Base-by-base conservation (phyloP, 441 rosid species). In the Gossypium gossypioides region DNA sequence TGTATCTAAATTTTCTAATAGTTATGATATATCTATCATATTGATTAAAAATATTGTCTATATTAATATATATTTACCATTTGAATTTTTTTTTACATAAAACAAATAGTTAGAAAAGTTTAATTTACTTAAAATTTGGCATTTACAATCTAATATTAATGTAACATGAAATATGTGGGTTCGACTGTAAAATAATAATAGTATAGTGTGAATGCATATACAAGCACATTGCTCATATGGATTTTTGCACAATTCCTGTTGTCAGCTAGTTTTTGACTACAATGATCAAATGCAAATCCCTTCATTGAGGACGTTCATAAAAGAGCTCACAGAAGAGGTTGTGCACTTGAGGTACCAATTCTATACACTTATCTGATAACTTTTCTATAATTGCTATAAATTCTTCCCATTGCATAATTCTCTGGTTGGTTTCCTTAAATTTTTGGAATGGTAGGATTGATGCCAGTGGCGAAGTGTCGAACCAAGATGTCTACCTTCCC, bases 191-290 rank as follows among this genome's bases (percentile, higher is more conserved):
- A 27, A 27, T 27, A 27, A 27, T 27, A 27, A 27, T 4, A 27
- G 32, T 27, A 27, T 27, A 4, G 32, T 27, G 22, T 66, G 0
- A 46, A 64, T 40, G 48, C 9, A 44, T 65, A n/a, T 7, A 6
- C 6, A 2, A 19, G 18, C 19, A 66, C 42, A 1, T 22, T 29
- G 2, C 22, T 22, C 12, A 44, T 13, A 48, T 7, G 18, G 37
- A 18, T 37, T 34, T 19, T 68, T 73, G 37, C 48, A 18, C 55
- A 62, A 72, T 60, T 42, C 46, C 32, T 46, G 29, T 72, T 77
- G 74, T 64, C 80, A 86, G 90, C 71, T 86, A 52, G 81, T 79
- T 71, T 42, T 85, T 22, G 88, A 86, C 69, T 83, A 82, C 79
- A 74, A 85, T 74, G 86, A 82, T 59, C 85, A 73, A 69, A 75